A percentile compares a stretch with the other conserved stretches of the same genome.
These are phyloP conservation scores for Kodamaea hsintzibuensis DNA, from an alignment of 805 yeast genomes.

Conservation along the genomic window DNA sequence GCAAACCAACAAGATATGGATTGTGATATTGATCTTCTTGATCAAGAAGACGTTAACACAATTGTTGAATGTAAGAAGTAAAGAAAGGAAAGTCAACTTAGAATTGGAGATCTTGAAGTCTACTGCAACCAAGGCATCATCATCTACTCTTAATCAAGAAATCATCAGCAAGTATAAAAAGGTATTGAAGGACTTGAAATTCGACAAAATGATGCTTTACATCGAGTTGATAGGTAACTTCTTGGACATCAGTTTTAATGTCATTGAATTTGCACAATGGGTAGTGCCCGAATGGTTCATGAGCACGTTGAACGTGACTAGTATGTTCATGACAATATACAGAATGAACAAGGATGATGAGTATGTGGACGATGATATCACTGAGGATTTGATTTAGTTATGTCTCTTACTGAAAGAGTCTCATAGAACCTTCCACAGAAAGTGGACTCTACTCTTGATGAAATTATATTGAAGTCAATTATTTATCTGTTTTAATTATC, in stretches of 20 bases:
- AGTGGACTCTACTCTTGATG: no score
- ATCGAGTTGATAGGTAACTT: conserved; percentile 44
- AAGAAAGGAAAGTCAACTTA: conserved; percentile 37
- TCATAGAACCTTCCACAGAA: not conserved
- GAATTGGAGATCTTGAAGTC: conserved; percentile 34
- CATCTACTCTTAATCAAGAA: conserved; percentile 17
- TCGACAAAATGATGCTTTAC: conserved; percentile 43
- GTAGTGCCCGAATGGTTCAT: conserved; percentile 44
- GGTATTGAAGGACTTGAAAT: conserved; percentile 41
- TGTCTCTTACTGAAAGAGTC: not conserved
- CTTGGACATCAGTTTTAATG: conserved; percentile 40
- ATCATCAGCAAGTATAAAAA: conserved; percentile 39
- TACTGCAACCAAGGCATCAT: conserved; percentile 16
- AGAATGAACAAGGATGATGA: conserved; percentile 52
- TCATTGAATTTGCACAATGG: conserved; percentile 37
- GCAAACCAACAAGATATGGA: conserved; percentile 47
- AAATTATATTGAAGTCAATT: not conserved
- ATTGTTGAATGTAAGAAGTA: conserved; percentile 39
- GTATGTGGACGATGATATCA: conserved; percentile 43
- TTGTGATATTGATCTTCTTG: conserved; percentile 40
- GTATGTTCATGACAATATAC: conserved; percentile 49
- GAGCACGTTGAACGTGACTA: conserved; percentile 39
- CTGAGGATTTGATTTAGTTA: conserved; percentile 28
- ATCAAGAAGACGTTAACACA: conserved; percentile 44
- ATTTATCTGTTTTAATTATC: no score